Conservation (phyloP, 371 early-diverging fungal species). For the Fennellomyces sp. region DNA sequence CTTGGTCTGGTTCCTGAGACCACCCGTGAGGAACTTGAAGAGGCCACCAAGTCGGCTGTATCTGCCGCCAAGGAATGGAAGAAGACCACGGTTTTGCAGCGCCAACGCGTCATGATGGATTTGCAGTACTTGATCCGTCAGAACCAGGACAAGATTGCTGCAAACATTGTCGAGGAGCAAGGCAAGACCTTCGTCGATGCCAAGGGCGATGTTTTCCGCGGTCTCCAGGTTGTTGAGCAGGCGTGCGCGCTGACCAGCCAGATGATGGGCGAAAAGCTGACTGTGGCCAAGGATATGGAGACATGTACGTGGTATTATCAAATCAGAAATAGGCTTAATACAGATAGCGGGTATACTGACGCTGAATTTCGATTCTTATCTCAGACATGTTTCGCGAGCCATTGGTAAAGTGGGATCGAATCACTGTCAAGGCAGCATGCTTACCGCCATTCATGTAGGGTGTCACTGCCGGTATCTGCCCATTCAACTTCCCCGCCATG, state of each 20-base stretch:
- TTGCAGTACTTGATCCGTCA: conserved; percentile 86
- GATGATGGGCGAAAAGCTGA: conserved; percentile 84
- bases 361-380: conserved; percentile 6
- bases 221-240: conserved; percentile 92
- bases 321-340: conserved; percentile 6
- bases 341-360: conserved; percentile 1
- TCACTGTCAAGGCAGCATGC: not conserved
- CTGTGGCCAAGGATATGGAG: conserved; percentile 94
- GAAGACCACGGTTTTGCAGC: conserved; percentile 81
- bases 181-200: conserved; percentile 96
- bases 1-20: conserved; percentile 90
- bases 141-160: conserved; percentile 84
- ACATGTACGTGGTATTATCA: conserved; percentile 61
- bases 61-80: conserved; percentile 90
- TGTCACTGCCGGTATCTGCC: conserved; percentile 94
- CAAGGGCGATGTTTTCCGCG: conserved; percentile 89
- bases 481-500: conserved; percentile 98
- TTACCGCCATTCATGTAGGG: conserved; percentile 59
- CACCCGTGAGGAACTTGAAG: conserved; percentile 83
- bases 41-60: conserved; percentile 77
- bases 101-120: conserved; percentile 93
- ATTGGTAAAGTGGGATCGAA: conserved; percentile 38
- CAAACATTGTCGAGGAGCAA: conserved; percentile 89
- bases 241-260: conserved; percentile 80
- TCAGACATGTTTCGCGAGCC: conserved; percentile 89